A percentile compares a stretch with the other conserved stretches of the same genome.
Evolutionary conservation across 768 basidiomycete genomes (phyloP).

Genomic region (Russula lepida): DNA sequence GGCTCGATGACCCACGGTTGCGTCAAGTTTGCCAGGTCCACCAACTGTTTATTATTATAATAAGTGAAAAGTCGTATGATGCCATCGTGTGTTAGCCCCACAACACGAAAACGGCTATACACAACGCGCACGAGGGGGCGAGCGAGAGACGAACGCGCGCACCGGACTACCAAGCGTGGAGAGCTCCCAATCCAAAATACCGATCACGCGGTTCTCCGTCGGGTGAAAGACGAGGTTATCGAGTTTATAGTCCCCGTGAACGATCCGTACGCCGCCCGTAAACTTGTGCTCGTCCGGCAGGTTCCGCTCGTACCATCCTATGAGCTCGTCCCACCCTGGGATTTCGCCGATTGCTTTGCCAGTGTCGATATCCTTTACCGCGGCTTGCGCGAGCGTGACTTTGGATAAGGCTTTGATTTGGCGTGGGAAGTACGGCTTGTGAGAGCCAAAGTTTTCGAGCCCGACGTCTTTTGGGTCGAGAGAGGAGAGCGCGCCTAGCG

Average conservation of each 20-base stretch:
- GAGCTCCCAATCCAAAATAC: constrained; percentile 95
- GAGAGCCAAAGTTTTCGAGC: constrained; percentile 61
- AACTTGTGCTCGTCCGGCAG: constrained; percentile 71
- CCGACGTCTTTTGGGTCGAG: constrained; percentile 60
- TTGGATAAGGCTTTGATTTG: constrained; percentile 86
- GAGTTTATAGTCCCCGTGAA: constrained; percentile 97
- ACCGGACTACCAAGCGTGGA: constrained; percentile 92
- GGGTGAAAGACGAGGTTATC: constrained; percentile 96
- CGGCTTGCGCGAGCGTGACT: constrained; percentile 73
- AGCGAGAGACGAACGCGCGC: constrained; percentile 24
- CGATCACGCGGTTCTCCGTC: constrained; percentile 85
- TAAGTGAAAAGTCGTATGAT: too few relatives aligned
- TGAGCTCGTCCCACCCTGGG: constrained; percentile 62
- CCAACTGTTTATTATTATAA: too few relatives aligned
- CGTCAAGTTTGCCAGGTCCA: constrained; percentile 86
- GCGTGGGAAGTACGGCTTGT: constrained; percentile 80
- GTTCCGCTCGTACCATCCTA: constrained; percentile 67
- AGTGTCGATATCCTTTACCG: constrained; percentile 57
- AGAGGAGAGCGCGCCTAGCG: constrained; percentile 59
- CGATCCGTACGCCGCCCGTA: constrained; percentile 74
- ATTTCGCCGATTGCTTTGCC: constrained; percentile 55
- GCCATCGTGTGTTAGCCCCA: background rate
- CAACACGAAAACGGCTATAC: background rate
- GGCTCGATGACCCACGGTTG: constrained; percentile 68
- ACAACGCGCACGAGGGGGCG: background rate